Conservation (phyloP, 805 yeast genomes). For the Lipomyces lipofer region DNA sequence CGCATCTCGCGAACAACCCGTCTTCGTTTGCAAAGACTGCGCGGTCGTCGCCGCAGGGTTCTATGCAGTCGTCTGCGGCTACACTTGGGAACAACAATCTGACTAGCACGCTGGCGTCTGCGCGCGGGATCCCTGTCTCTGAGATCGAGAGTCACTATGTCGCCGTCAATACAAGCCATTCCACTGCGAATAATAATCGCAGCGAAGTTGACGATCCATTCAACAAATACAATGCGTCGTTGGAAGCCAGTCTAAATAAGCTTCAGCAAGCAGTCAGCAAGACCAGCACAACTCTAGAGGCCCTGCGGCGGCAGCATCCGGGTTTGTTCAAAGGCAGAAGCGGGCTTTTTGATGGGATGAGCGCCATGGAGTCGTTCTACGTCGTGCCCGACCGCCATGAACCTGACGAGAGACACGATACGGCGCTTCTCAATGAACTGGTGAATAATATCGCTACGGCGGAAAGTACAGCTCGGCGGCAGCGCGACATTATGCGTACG, state of each 20-base stretch:
- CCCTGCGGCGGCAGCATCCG: conserved; percentile 10
- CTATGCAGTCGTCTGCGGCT: conserved; percentile 5
- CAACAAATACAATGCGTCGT: conserved; percentile 28
- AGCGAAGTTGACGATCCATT: conserved; percentile 35
- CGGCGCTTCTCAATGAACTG: conserved; percentile 1
- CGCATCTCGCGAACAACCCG: conserved; percentile 16
- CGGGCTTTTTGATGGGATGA: neutral
- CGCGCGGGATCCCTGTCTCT: conserved; percentile 33
- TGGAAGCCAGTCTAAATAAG: conserved; percentile 29
- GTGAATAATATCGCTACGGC: conserved; percentile 31
- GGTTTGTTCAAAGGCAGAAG: neutral
- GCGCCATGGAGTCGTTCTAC: conserved; percentile 33
- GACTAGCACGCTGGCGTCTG: conserved; percentile 34
- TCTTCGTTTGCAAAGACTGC: conserved; percentile 12
- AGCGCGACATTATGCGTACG: conserved; percentile 37
- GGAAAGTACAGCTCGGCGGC: conserved; percentile 37
- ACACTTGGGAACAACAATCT: neutral
- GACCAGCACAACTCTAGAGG: conserved; percentile 29
- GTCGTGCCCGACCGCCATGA: conserved; percentile 36
- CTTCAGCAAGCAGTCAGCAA: conserved; percentile 24
- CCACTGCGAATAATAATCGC: too few relatives aligned
- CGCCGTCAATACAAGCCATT: conserved; percentile 9
- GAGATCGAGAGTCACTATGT: conserved; percentile 20
- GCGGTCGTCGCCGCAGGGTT: neutral
- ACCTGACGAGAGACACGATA: neutral